Base-by-base conservation (phyloP, 176 grass and related monocot species). In the Aegilops longissima region DNA sequence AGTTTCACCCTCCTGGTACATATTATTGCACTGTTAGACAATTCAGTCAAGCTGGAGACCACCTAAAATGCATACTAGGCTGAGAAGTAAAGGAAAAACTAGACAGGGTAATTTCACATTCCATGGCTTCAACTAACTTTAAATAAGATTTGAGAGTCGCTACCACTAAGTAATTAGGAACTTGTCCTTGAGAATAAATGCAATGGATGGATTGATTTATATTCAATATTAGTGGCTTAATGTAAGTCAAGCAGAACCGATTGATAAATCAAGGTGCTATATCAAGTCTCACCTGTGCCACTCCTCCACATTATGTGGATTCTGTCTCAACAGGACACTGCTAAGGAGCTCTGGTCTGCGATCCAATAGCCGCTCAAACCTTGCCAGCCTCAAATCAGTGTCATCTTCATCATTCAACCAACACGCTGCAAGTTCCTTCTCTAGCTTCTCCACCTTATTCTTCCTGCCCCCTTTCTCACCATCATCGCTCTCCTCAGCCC, bases 291-390 rank as follows among this genome's bases (percentile, higher is more conserved):
- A 89, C 93, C 88, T 92, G 85, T 97, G 95, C 95, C 95, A 97
- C 56, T 97, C 90, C 69, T 97, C 92, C 17, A 97, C 90, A 25
- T 97, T 94, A 80, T 97, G 95, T 66, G 95, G 95, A 89, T 97
- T 97, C 77, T 94, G 95, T 67, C 92, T 72, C 81, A 97, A 70
- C 12, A 94, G 92, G 31, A 97, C 95, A 52, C 90, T 97, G 83
- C 93, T 97, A 47, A 97, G 92, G 24, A 97, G 90, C 92, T 94
- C 92, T 76, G 95, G 92, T 70, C 92, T 63, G 35, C 90, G 85
- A 74, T 94, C 90, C 83, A 97, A 88, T 30, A 97, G 90, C 4
- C 76, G 66, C 86, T 94, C 95, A 13, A 94, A 92, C 86, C 92
- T 92, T 64, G 88, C 92, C 51, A 94, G 62, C 86, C 91, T 85